These are phyloP conservation scores for Dimocarpus longan DNA, from an alignment of 345 rosid species.

Conservation along the genomic window DNA sequence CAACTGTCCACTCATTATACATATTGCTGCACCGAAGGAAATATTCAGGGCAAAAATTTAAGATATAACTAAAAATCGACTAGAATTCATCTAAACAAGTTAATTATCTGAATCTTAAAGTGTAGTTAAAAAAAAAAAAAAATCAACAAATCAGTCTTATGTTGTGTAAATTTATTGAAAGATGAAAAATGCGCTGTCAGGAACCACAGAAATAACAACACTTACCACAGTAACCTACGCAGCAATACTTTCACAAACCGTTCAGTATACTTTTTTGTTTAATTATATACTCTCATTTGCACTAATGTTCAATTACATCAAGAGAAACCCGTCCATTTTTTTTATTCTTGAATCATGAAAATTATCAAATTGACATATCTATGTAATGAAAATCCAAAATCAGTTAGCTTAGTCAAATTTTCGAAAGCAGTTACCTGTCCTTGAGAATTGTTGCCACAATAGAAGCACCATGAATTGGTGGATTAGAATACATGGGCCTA, in stretches of 20 bases:
- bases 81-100: neutral
- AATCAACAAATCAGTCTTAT: neutral
- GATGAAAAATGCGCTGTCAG: neutral
- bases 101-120: neutral
- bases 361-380: conserved; percentile 1
- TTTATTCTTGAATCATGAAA: neutral
- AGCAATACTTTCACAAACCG: neutral
- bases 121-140: neutral
- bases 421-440: conserved; percentile 43
- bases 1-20: conserved; percentile 69
- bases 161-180: neutral
- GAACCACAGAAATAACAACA: neutral
- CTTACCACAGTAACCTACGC: neutral
- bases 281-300: neutral
- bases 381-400: neutral
- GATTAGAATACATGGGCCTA: conserved; percentile 73
- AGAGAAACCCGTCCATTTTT: neutral
- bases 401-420: neutral
- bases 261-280: neutral
- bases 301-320: conserved; percentile 1
- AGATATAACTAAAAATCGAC: neutral
- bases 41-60: conserved; percentile 15
- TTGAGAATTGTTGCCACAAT: conserved; percentile 68
- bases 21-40: conserved; percentile 42
- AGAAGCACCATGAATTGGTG: conserved; percentile 79